Evolutionary conservation across 768 basidiomycete genomes (phyloP), one percentile per base, ranked within the genome.

Genomic region (Mrakia hoshinonis): DNA sequence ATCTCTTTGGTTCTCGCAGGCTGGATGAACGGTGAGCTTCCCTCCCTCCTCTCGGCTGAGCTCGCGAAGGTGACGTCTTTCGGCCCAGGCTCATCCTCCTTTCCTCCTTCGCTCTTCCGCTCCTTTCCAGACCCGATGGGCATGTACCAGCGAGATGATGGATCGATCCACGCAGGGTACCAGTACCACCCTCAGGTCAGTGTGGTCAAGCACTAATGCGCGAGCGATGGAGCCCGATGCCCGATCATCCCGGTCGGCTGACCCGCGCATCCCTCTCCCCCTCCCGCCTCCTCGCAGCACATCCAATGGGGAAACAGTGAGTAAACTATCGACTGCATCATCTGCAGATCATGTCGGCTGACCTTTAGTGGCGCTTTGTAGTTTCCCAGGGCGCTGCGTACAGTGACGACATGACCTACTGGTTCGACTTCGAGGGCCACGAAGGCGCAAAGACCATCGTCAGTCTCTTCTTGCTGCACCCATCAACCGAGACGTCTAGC

Each of bases 21-120:
- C 29, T 75, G 74, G 74, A 74, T 73, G 71, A 75, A 75, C 65
- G 73, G 69, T 64, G 55, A 39, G 39, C 71, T 67, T 12, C n/a
- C n/a, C n/a, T n/a, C n/a, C n/a, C n/a, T n/a, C n/a, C n/a, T 20
- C 20, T 51, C 6, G 31, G 1, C n/a, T 36, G 4, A 1, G 22
- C 12, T 1, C 2, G 13, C 29, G 18, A 39, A 7, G 29, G 3
- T 34, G 31, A 34, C 24, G 24, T n/a, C 13, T 24, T 24, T 55
- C 26, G 26, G 11, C 12, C 10, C 38, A 29, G 43, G 36, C 52
- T 55, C 24, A 58, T 13, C 1, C 55, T 62, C 55, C 22, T 18
- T 26, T 5, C n/a, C 48, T 63, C 22, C 34, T 31, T 26, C 10
- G 13, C 24, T 22, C 67, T 11, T 54, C 38, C 29, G 5, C 34